Percentiles rank a stretch among this genome's conserved stretches.
Conservation (phyloP, 1,284 basidiomycete genomes). For the Malassezia restricta region DNA sequence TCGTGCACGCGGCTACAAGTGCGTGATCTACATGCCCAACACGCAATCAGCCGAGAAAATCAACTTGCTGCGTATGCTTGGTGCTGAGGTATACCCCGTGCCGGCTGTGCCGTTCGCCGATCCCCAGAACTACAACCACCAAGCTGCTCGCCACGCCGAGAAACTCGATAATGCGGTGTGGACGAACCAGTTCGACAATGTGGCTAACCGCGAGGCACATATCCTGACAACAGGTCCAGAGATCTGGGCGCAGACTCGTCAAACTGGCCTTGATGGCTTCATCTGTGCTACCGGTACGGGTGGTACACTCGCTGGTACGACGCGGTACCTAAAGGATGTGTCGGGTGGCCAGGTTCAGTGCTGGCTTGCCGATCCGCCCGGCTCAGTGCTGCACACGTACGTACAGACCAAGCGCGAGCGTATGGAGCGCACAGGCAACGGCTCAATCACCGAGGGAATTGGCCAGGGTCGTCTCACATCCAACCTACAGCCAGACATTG, state of each 20-base stretch:
- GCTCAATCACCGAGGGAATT: constrained; percentile 96
- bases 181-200: constrained; percentile 99
- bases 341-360: constrained; percentile 68
- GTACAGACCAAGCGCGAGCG: constrained; percentile 64
- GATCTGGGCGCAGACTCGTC: constrained; percentile 75
- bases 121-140: constrained; percentile 95
- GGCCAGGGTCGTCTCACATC: constrained; percentile 95
- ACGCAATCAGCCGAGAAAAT: constrained; percentile 92
- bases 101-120: constrained; percentile 94
- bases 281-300: constrained; percentile 89
- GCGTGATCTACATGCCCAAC: constrained; percentile 99
- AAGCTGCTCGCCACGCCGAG: constrained; percentile 76
- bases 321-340: constrained; percentile 72
- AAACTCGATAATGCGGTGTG: constrained; percentile 80
- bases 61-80: constrained; percentile 88
- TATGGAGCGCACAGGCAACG: constrained; percentile 64
- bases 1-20: constrained; percentile 80
- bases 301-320: constrained; percentile 82
- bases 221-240: constrained; percentile 87
- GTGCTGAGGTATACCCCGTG: constrained; percentile 87
- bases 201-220: constrained; percentile 71
- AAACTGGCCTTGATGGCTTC: constrained; percentile 70
- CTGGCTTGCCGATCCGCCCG: constrained; percentile 93
- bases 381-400: constrained; percentile 79
- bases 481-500: constrained; percentile 73